Evolutionary conservation across 1,284 basidiomycete species (phyloP).

Genomic region (Leccinum pachyderme): DNA sequence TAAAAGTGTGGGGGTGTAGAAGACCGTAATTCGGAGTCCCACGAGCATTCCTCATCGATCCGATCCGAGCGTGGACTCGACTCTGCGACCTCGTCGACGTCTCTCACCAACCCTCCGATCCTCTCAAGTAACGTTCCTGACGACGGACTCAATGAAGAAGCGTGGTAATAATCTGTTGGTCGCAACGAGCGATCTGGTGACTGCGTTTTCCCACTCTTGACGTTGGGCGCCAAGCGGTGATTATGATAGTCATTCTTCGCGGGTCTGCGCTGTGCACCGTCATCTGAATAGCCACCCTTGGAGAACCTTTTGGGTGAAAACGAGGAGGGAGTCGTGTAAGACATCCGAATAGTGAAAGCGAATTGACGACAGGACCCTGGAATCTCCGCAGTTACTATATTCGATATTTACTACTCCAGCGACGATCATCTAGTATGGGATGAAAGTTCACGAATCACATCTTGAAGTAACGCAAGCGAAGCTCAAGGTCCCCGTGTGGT

Average conservation of each 20-base stretch:
- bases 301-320: slow-evolving; percentile 4
- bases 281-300: slow-evolving; percentile 2
- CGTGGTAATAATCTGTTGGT: not conserved
- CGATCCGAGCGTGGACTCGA: slow-evolving; percentile 2
- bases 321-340: slow-evolving; percentile 2
- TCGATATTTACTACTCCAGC: too few species aligned
- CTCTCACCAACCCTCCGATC: slow-evolving; percentile 14
- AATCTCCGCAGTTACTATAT: not conserved
- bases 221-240: slow-evolving; percentile 1
- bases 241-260: not conserved
- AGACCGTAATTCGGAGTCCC: slow-evolving; percentile 1
- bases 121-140: slow-evolving; percentile 22
- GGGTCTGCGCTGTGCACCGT: not conserved
- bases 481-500: not conserved
- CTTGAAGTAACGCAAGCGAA: not conserved
- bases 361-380: not conserved
- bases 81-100: slow-evolving; percentile 2
- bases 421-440: not conserved
- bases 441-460: too few species aligned
- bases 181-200: not conserved
- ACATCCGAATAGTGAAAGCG: slow-evolving; percentile 1
- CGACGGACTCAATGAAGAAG: slow-evolving; percentile 16
- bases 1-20: slow-evolving; percentile 9
- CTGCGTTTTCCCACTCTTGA: slow-evolving; percentile 8
- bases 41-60: slow-evolving; percentile 5